Evolutionary conservation across 495 filamentous ascomycete species (phyloP).

Genomic region (Annulohypoxylon maeteangense): DNA sequence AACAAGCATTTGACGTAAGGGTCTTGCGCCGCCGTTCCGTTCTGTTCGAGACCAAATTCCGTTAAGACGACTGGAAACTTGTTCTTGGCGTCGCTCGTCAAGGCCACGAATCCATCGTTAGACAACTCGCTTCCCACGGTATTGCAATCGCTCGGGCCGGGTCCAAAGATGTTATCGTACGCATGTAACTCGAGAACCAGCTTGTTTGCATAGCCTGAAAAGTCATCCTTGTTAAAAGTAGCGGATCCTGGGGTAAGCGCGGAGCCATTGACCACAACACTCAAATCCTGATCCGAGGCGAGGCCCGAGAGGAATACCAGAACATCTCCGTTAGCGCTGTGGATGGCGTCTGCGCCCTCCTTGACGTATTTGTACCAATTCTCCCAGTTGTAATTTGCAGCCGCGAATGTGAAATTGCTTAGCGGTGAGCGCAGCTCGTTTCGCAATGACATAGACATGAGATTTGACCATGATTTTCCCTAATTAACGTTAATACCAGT

Average conservation of each 20-base stretch:
- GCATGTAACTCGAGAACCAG: conserved; percentile 71
- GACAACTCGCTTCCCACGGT: conserved; percentile 59
- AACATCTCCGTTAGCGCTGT: conserved; percentile 60
- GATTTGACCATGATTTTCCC: conserved; percentile 57
- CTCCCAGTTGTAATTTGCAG: conserved; percentile 60
- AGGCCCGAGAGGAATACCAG: conserved; percentile 69
- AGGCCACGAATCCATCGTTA: conserved; percentile 64
- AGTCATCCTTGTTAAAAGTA: conserved; percentile 57
- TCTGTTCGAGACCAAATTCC: conserved; percentile 60
- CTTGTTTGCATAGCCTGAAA: conserved; percentile 57
- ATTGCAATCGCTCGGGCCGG: conserved; percentile 57
- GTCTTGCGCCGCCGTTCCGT: conserved; percentile 50
- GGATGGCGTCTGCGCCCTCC: conserved; percentile 57
- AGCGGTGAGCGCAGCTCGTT: conserved; percentile 63
- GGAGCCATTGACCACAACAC: conserved; percentile 56
- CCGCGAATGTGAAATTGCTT: conserved; percentile 38
- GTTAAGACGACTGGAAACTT: conserved; percentile 60
- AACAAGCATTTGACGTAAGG: conserved; percentile 60
- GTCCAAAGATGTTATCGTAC: conserved; percentile 59
- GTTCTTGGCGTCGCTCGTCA: conserved; percentile 59
- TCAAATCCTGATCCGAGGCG: conserved; percentile 61
- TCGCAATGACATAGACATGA: conserved; percentile 63
- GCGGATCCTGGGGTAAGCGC: conserved; percentile 54
- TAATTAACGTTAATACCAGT: conserved; percentile 31
- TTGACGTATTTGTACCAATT: conserved; percentile 62